phyloP scores from a whole-genome alignment of 176 grass and related monocot species.

The Zoysia japonica region DNA sequence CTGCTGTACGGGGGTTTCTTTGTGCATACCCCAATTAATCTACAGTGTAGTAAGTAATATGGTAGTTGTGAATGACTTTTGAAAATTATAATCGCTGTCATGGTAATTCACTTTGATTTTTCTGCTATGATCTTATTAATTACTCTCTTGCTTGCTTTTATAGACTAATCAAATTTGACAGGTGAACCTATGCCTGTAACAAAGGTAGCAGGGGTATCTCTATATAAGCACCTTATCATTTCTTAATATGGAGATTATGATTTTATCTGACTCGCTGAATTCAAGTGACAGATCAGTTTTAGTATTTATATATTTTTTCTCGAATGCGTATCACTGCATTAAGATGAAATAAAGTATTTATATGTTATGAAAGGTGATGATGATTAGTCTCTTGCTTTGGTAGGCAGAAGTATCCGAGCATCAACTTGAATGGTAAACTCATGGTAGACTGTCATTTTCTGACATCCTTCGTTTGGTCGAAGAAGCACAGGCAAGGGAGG shows the following conservation, averaged over 20 bases:
- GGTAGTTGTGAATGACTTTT: too few species aligned
- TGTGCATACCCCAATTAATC: too few species aligned
- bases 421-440: conserved; percentile 94
- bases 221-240: conserved; percentile 19
- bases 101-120: too few species aligned
- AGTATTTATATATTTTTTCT: neutral
- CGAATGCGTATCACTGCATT: too few species aligned
- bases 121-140: too few species aligned
- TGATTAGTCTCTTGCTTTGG: conserved; percentile 36
- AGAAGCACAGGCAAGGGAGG: conserved; percentile 92
- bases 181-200: conserved; percentile 94
- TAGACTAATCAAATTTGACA: conserved; percentile 76
- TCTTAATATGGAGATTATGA: conserved; percentile 36
- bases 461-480: conserved; percentile 92
- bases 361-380: conserved; percentile 4
- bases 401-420: conserved; percentile 91
- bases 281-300: conserved; percentile 14
- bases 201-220: conserved; percentile 85
- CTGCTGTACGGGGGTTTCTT: too few species aligned
- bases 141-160: too few species aligned
- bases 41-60: too few species aligned
- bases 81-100: too few species aligned
- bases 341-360: too few species aligned
- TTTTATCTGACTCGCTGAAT: conserved; percentile 26
- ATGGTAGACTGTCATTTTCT: conserved; percentile 87